Evolutionary conservation across 495 filamentous ascomycete species (phyloP).

Genomic region (Aspergillus cristatus): DNA sequence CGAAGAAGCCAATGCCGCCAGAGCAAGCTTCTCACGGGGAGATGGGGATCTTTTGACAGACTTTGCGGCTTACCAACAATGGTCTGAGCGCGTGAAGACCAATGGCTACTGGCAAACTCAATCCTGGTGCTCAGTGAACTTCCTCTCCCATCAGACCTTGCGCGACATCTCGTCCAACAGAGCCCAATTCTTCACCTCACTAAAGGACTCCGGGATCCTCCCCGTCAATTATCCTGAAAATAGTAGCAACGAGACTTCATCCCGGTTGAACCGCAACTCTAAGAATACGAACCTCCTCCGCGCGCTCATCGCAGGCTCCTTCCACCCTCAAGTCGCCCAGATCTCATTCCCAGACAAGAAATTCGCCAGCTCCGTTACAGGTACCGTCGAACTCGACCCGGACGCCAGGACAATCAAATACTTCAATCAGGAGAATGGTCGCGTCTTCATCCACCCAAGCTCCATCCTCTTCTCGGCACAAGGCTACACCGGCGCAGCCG

Average conservation of each 20-base stretch:
- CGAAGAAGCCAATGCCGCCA: constrained; percentile 70
- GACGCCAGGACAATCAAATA: constrained; percentile 88
- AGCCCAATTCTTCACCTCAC: constrained; percentile 73
- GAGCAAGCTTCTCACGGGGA: constrained; percentile 57
- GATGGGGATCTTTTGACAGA: constrained; percentile 87
- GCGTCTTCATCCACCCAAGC: constrained; percentile 86
- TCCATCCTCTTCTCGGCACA: constrained; percentile 80
- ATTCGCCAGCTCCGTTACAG: constrained; percentile 73
- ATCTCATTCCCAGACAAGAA: constrained; percentile 94
- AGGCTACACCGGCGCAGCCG: constrained; percentile 54
- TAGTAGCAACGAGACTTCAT: constrained; percentile 5
- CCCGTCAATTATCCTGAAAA: constrained; percentile 39
- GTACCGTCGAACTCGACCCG: constrained; percentile 84
- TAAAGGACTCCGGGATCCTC: constrained; percentile 78
- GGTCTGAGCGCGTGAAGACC: constrained; percentile 52
- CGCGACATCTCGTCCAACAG: constrained; percentile 81
- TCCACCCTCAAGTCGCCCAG: constrained; percentile 82
- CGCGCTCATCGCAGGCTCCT: constrained; percentile 81
- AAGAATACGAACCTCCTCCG: constrained; percentile 59
- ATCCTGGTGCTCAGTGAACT: constrained; percentile 78
- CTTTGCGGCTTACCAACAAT: constrained; percentile 72
- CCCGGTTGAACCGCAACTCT: constrained; percentile 40
- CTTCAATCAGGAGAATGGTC: constrained; percentile 74
- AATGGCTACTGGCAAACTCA: constrained; percentile 54
- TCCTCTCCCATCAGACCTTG: constrained; percentile 73